Evolutionary conservation across 306 rosid species (phyloP), one percentile per base, ranked within the genome.

Genomic region (Ziziphus jujuba): DNA sequence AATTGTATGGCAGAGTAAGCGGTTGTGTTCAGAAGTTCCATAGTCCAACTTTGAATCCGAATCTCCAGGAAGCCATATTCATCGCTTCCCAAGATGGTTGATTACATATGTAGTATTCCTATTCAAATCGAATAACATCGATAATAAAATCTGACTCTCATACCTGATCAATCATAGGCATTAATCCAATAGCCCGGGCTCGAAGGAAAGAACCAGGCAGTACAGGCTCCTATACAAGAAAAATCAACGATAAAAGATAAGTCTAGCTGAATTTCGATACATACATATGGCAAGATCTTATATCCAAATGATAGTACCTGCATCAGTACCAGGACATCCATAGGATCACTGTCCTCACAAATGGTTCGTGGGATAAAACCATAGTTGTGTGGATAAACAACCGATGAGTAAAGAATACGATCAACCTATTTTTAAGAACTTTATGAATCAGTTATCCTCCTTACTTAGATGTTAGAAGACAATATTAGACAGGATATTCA

Each of bases 91-190:
- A 25, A 25, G 28, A 59, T 51, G 24, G 2, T 45, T 14, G n/a
- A 34, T 11, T 54, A 8, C 17, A 25, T 24, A 23, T 4, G 31
- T 14, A 0, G 7, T 2, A 9, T 4, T 45, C 51, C 40, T 45
- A 54, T 66, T 55, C 47, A 45, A 48, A 47, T 23, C 56, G 24
- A 7, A 23, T 57, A 54, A 47, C 21, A 47, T 55, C 47, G 34
- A 45, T 24, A 52, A 21, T 67, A 31, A 49, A 15, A 65, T 33
- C 34, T 63, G 4, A 66, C 16, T 5, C 24, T 24, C 72, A 43
- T 77, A 93, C 98, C 90, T 90, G 98, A 79, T 93, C 98, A 84
- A 93, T 81, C 98, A 90, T 93, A 16, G 98, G 98, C 98, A 93
- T 93, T 74, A 93, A 68, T 76, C 98, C 97, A 70, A 93, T 88